phyloP scores from a whole-genome alignment of 2,329 filamentous ascomycete genomes.

The Trichoderma harzianum region DNA sequence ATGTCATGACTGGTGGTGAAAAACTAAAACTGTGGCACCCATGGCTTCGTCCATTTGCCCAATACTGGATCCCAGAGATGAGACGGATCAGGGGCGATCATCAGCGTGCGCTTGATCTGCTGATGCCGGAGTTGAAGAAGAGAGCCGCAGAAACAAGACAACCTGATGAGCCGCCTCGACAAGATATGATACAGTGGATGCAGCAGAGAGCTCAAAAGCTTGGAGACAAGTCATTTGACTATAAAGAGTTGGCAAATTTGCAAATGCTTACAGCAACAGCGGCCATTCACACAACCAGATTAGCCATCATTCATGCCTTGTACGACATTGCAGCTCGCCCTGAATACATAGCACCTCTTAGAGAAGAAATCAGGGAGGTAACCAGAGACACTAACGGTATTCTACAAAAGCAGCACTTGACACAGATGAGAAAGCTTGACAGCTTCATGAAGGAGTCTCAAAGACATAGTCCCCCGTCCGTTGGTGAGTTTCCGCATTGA shows the following conservation, averaged over 20 bases:
- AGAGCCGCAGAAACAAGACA: not conserved
- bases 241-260: constrained; percentile 35
- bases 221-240: not conserved
- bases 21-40: not conserved
- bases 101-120: not conserved
- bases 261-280: constrained; percentile 43
- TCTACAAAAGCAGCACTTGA: constrained; percentile 1
- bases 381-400: not conserved
- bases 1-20: constrained; percentile 44
- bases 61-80: not conserved
- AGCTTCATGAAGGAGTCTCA: constrained; percentile 45
- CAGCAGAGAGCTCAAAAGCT: not conserved
- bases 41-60: constrained; percentile 36
- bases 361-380: not conserved
- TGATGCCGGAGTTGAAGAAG: not conserved
- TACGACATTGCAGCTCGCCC: constrained; percentile 48
- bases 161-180: not conserved
- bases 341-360: constrained; percentile 27
- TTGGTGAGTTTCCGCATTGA: not conserved
- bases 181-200: not conserved
- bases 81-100: not conserved
- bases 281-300: constrained; percentile 45
- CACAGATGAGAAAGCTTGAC: constrained; percentile 42
- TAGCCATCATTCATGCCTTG: constrained; percentile 26
- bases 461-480: not conserved